Percentiles rank a stretch among this genome's conserved stretches.
Conservation (phyloP, 2,329 filamentous ascomycete genomes). For the Sarocladiaceae sp. region DNA sequence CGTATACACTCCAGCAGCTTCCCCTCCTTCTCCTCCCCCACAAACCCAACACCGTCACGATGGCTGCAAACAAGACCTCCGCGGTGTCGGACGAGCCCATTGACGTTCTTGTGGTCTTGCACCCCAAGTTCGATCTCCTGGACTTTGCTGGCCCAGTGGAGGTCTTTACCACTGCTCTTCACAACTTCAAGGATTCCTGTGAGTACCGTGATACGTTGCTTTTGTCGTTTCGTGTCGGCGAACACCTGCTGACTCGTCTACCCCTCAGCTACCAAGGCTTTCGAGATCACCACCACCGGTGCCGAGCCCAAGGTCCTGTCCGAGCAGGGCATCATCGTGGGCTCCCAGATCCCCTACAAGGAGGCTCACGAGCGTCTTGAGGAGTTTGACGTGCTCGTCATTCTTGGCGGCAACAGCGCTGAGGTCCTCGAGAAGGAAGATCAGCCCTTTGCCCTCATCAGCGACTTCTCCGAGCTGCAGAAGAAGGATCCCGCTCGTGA, state of each 20-base stretch:
- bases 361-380: conserved; percentile 68
- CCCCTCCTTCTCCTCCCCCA: conserved; percentile 13
- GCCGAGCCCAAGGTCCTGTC: conserved; percentile 50
- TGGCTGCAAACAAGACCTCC: conserved; percentile 52
- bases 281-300: conserved; percentile 50
- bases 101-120: conserved; percentile 54
- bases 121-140: conserved; percentile 52
- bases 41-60: conserved; percentile 34
- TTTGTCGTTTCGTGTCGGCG: too few relatives aligned
- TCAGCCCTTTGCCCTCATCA: conserved; percentile 66
- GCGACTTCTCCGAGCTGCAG: conserved; percentile 71
- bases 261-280: conserved; percentile 45
- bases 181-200: conserved; percentile 48
- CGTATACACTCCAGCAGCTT: conserved; percentile 13
- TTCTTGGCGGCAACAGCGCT: conserved; percentile 65
- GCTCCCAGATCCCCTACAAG: conserved; percentile 70
- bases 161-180: conserved; percentile 43
- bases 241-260: conserved; percentile 6
- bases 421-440: conserved; percentile 59
- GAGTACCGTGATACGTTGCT: conserved; percentile 23
- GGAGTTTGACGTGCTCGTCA: conserved; percentile 73
- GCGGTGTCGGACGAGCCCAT: conserved; percentile 54
- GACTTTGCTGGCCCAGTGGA: conserved; percentile 52
- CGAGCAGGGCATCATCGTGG: conserved; percentile 60
- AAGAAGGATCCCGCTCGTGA: conserved; percentile 72